Evolutionary conservation across 192 early-diverging fungal species (phyloP).

Genomic region (Entrophospora sp.): DNA sequence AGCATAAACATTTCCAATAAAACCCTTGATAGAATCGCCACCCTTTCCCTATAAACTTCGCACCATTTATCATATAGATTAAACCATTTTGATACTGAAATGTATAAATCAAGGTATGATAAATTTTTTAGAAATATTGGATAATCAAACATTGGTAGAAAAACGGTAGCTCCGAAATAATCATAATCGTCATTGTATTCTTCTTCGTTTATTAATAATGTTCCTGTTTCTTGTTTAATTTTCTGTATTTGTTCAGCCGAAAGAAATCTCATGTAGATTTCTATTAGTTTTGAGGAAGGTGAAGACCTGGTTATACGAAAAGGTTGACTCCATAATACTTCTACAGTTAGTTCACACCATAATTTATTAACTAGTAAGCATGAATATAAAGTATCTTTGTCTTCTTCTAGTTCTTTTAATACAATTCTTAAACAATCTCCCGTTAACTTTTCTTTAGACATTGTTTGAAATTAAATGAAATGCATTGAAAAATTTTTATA

Average conservation of each 20-base stretch:
- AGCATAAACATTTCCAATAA: background rate
- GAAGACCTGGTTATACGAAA: background rate
- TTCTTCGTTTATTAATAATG: too few relatives aligned
- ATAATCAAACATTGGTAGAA: background rate
- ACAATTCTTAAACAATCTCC: background rate
- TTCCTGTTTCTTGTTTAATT: too few relatives aligned
- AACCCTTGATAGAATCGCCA: background rate
- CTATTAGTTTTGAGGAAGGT: background rate
- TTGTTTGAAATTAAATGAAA: background rate
- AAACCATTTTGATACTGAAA: background rate
- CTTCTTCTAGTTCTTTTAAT: background rate
- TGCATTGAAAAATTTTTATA: background rate
- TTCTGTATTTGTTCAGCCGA: background rate
- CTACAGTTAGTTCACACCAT: background rate
- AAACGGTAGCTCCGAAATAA: background rate
- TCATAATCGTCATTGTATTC: background rate
- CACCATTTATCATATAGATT: background rate
- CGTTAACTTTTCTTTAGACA: background rate
- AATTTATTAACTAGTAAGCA: background rate
- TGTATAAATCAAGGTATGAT: background rate
- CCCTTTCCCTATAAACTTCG: background rate
- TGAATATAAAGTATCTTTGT: background rate
- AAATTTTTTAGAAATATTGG: background rate
- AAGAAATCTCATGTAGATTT: background rate
- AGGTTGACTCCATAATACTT: background rate